These are phyloP conservation scores for Neurospora sp. DNA, from an alignment of 495 filamentous ascomycete species.

Conservation along the genomic window DNA sequence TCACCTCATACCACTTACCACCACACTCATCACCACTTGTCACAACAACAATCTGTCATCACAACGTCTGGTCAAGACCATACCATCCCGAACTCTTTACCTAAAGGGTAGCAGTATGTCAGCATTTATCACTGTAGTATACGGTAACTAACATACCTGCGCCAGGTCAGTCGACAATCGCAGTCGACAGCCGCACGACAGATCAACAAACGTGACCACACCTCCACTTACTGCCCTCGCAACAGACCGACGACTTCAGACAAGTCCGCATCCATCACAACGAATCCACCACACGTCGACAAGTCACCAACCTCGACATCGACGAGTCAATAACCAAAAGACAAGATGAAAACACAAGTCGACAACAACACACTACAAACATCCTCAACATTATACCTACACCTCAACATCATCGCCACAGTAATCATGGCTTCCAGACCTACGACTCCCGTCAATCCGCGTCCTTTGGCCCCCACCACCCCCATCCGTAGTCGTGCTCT, in stretches of 20 bases:
- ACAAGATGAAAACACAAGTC: background rate
- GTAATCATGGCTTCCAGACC: background rate
- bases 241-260: background rate
- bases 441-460: background rate
- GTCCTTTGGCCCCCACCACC: background rate
- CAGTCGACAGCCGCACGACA: background rate
- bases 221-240: too few relatives aligned
- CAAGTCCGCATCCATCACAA: background rate
- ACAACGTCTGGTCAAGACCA: background rate
- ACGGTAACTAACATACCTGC: background rate
- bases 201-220: background rate
- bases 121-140: background rate
- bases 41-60: background rate
- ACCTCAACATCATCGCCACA: background rate
- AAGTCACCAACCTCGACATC: too few relatives aligned
- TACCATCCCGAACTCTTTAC: background rate
- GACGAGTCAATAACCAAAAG: background rate
- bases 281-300: background rate
- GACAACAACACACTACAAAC: background rate
- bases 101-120: background rate
- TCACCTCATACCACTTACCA: too few relatives aligned
- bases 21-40: background rate
- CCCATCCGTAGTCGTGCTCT: background rate
- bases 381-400: background rate
- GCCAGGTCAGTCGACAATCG: background rate